Evolutionary conservation across 148 eudicot genomes (phyloP), one percentile per base, ranked within the genome.

Genomic region (Salicornia ramosissima): DNA sequence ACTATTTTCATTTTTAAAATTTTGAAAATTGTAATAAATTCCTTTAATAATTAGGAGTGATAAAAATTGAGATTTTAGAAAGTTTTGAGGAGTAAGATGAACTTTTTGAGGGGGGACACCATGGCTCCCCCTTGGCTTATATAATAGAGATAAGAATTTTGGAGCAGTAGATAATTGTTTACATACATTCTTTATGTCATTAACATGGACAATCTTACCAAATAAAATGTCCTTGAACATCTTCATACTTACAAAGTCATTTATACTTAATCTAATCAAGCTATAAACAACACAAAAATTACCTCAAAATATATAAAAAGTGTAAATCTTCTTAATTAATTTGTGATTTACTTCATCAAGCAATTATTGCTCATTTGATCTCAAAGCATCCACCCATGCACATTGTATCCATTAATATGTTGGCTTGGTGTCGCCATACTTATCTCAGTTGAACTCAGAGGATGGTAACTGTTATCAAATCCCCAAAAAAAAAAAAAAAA

Each of bases 321-420:
- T 51, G 34, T 52, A 47, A 11, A 29, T 18, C 21, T 4, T 10
- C 25, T 42, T 7, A 11, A 61, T 13, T 26, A 29, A 28, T 4
- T 4, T 28, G 9, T 29, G 34, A 49, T 5, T 47, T 52, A 50
- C 33, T 62, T 11, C 36, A 21, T 11, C 36, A 21, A 7, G 33
- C 43, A 30, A 9, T 70, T 34, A 42, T 50, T 4, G n/a, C 13
- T 24, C 0, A 9, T 4, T 5, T 59, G 42, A 22, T 53, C 64
- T 83, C 70, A 85, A 54, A 77, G 86, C 84, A 81, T 85, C 89
- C 89, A 85, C 24, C 81, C 86, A 67, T 80, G 81, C 29, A 70
- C 36, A 65, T 72, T 77, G 68, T 71, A 85, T 31, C 79, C 83
- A 56, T 63, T 74, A 45, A 68, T 64, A 61, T 74, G 79, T 62